Conservation (phyloP, 2,329 filamentous ascomycete species). For the Microcyclospora tardicrescens region DNA sequence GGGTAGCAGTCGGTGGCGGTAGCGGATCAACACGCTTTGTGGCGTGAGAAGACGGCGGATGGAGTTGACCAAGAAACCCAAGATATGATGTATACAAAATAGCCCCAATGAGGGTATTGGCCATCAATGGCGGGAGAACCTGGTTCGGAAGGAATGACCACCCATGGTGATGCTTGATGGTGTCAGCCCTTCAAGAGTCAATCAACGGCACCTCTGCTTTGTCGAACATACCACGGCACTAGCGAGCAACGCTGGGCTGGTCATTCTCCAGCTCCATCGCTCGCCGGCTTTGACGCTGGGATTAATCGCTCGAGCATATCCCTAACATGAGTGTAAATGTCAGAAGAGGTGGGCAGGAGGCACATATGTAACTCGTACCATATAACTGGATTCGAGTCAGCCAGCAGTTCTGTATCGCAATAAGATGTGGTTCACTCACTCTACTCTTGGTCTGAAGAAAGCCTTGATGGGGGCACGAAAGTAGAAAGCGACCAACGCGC, state of each 20-base stretch:
- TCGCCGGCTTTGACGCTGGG: slow-evolving; percentile 37
- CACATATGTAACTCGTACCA: slow-evolving; percentile 1
- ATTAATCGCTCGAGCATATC: slow-evolving; percentile 51
- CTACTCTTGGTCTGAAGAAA: slow-evolving; percentile 81
- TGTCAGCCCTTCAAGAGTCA: too few relatives aligned
- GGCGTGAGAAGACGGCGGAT: slow-evolving; percentile 50
- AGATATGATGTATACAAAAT: slow-evolving; percentile 66
- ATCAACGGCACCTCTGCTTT: too few relatives aligned
- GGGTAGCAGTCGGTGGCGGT: slow-evolving; percentile 49
- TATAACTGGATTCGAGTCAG: slow-evolving; percentile 3
- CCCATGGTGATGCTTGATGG: slow-evolving; percentile 42
- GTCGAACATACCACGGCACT: slow-evolving; percentile 39
- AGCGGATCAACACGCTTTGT: slow-evolving; percentile 58
- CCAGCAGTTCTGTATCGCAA: slow-evolving; percentile 15
- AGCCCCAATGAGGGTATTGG: slow-evolving; percentile 61
- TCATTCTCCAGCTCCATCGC: slow-evolving; percentile 49
- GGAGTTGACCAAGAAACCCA: slow-evolving; percentile 51
- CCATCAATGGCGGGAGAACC: slow-evolving; percentile 61
- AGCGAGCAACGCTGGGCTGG: slow-evolving; percentile 55
- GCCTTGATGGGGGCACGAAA: slow-evolving; percentile 84
- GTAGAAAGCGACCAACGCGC: slow-evolving; percentile 79
- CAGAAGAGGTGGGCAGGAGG: too few relatives aligned
- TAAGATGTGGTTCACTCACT: slow-evolving; percentile 43
- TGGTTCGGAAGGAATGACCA: slow-evolving; percentile 65
- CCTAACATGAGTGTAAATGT: slow-evolving; percentile 24